These are phyloP conservation scores for Hypoxylon fragiforme DNA, from an alignment of 495 filamentous ascomycete species.

Conservation along the genomic window DNA sequence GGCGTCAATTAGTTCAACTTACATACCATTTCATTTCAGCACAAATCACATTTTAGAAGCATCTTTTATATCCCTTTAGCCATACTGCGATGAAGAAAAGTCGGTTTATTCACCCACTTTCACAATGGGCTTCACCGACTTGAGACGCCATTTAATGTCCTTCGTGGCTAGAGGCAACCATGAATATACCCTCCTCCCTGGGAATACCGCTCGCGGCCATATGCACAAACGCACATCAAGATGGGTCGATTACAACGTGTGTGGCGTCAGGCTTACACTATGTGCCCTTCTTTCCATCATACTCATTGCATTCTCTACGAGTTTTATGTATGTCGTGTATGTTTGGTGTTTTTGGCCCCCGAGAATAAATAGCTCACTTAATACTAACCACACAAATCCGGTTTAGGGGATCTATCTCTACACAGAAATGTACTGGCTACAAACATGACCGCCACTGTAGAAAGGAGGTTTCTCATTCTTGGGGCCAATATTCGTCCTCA, in stretches of 20 bases:
- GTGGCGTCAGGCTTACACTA: constrained; percentile 9
- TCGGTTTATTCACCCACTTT: constrained; percentile 12
- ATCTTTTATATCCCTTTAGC: neutral
- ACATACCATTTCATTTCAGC: too few relatives aligned
- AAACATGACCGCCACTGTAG: constrained; percentile 62
- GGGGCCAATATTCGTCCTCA: constrained; percentile 88
- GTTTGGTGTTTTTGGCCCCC: neutral
- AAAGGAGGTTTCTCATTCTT: constrained; percentile 62
- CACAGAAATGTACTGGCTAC: constrained; percentile 59
- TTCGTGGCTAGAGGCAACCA: constrained; percentile 19
- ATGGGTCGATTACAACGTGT: constrained; percentile 7
- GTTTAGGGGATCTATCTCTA: constrained; percentile 26
- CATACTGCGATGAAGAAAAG: constrained; percentile 29
- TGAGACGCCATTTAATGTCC: constrained; percentile 25
- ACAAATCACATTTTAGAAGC: too few relatives aligned
- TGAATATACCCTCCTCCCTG: constrained; percentile 35
- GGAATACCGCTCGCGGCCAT: constrained; percentile 1
- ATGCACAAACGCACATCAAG: constrained; percentile 1
- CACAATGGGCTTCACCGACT: constrained; percentile 31
- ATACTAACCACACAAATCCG: constrained; percentile 8
- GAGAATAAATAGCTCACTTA: constrained; percentile 26
- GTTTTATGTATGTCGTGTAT: constrained; percentile 24
- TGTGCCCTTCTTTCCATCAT: constrained; percentile 7
- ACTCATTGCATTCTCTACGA: constrained; percentile 14
- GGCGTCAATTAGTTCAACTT: too few relatives aligned